phyloP scores from a whole-genome alignment of 2,329 filamentous ascomycete species.

The Hymenoscyphus albidus region DNA sequence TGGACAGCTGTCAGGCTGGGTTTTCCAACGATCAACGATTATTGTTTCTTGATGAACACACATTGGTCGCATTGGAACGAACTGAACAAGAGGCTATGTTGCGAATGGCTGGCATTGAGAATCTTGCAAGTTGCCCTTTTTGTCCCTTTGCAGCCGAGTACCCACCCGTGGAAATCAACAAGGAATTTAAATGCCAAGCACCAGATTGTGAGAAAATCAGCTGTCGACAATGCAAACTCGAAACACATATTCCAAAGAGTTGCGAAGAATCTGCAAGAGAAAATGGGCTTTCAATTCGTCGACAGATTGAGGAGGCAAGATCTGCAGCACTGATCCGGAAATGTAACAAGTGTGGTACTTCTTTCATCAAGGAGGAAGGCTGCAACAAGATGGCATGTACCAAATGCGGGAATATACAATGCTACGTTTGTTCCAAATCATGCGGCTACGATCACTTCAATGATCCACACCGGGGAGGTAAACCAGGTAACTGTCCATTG shows the following conservation, averaged over 20 bases:
- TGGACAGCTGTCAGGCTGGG: constrained; percentile 57
- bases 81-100: constrained; percentile 69
- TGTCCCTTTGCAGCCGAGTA: constrained; percentile 77
- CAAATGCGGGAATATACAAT: constrained; percentile 54
- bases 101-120: constrained; percentile 65
- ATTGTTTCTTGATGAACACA: constrained; percentile 48
- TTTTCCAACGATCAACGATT: constrained; percentile 53
- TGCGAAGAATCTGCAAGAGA: constrained; percentile 65
- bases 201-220: constrained; percentile 59
- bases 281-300: constrained; percentile 56
- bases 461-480: constrained; percentile 45
- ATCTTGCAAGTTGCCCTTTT: constrained; percentile 73
- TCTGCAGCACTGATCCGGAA: constrained; percentile 71
- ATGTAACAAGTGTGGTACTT: constrained; percentile 62
- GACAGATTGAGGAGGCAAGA: constrained; percentile 79
- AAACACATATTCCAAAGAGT: constrained; percentile 67
- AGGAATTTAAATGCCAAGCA: constrained; percentile 69
- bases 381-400: constrained; percentile 83
- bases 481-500: constrained; percentile 57
- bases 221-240: constrained; percentile 64
- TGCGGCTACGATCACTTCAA: constrained; percentile 69
- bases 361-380: constrained; percentile 73
- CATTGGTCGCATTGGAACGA: constrained; percentile 60
- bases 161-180: constrained; percentile 61
- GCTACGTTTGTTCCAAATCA: constrained; percentile 69